These are phyloP conservation scores for Torulaspora gathmanii DNA, from an alignment of 805 yeast species.

Conservation along the genomic window DNA sequence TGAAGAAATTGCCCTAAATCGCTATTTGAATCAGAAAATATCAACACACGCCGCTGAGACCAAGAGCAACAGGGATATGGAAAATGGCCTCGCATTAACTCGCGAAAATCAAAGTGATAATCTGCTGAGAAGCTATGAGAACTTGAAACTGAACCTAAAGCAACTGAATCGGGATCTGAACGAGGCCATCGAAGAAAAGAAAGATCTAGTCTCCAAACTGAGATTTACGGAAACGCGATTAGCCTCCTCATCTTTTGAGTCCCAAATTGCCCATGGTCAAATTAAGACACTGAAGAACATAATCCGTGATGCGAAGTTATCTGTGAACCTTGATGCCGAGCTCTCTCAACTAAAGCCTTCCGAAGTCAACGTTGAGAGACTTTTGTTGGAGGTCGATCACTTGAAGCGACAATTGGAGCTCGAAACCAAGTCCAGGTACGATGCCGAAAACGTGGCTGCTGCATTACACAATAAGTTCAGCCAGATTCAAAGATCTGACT, in stretches of 20 bases:
- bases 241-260: conserved; percentile 61
- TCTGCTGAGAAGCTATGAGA: conserved; percentile 32
- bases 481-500: conserved; percentile 28
- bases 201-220: conserved; percentile 51
- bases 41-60: conserved; percentile 11
- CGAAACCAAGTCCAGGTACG: conserved; percentile 47
- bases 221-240: conserved; percentile 56
- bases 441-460: conserved; percentile 45
- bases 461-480: conserved; percentile 26
- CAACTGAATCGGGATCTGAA: conserved; percentile 48
- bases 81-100: neutral
- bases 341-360: conserved; percentile 14
- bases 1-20: conserved; percentile 33
- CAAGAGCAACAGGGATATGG: conserved; percentile 10
- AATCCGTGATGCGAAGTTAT: conserved; percentile 24
- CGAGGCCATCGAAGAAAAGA: conserved; percentile 41
- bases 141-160: conserved; percentile 47
- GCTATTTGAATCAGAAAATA: conserved; percentile 30
- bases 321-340: conserved; percentile 27
- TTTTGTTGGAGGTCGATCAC: conserved; percentile 43
- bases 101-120: conserved; percentile 17
- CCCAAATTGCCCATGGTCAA: conserved; percentile 45
- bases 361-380: conserved; percentile 33
- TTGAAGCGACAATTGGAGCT: conserved; percentile 47
- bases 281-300: conserved; percentile 37